Evolutionary conservation across 805 yeast species (phyloP).

Genomic region (Teunomyces cretensis): DNA sequence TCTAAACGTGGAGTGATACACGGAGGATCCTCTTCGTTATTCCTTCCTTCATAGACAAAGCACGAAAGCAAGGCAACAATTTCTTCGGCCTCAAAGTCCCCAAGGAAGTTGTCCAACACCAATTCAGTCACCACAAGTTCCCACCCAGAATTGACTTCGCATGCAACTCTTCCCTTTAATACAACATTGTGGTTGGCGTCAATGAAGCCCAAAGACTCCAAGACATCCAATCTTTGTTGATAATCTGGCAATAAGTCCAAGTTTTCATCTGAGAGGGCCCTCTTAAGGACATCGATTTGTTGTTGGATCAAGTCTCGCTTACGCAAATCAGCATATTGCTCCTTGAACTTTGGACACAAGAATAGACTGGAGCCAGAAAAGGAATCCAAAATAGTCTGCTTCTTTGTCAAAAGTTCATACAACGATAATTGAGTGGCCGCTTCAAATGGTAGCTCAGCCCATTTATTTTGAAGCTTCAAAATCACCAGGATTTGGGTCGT

Average conservation of each 20-base stretch:
- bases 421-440: conserved; percentile 31
- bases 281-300: conserved; percentile 56
- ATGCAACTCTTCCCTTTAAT: conserved; percentile 89
- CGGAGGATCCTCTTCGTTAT: conserved; percentile 62
- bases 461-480: conserved; percentile 37
- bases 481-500: conserved; percentile 33
- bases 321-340: conserved; percentile 46
- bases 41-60: conserved; percentile 88
- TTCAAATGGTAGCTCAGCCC: conserved; percentile 46
- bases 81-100: conserved; percentile 92
- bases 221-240: conserved; percentile 79
- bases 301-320: conserved; percentile 45
- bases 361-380: conserved; percentile 26
- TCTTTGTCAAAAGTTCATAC: conserved; percentile 38
- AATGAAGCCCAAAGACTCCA: conserved; percentile 76
- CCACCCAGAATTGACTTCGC: conserved; percentile 90
- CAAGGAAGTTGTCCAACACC: conserved; percentile 85
- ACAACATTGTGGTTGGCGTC: conserved; percentile 74
- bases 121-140: conserved; percentile 88
- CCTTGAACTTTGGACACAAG: conserved; percentile 43
- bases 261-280: conserved; percentile 79
- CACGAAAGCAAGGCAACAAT: conserved; percentile 92
- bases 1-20: conserved; percentile 78
- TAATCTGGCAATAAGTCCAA: conserved; percentile 90
- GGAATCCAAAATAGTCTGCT: conserved; percentile 30